These are phyloP conservation scores for Nakazawaea wyomingensis DNA, from an alignment of 805 yeast genomes.

Conservation along the genomic window DNA sequence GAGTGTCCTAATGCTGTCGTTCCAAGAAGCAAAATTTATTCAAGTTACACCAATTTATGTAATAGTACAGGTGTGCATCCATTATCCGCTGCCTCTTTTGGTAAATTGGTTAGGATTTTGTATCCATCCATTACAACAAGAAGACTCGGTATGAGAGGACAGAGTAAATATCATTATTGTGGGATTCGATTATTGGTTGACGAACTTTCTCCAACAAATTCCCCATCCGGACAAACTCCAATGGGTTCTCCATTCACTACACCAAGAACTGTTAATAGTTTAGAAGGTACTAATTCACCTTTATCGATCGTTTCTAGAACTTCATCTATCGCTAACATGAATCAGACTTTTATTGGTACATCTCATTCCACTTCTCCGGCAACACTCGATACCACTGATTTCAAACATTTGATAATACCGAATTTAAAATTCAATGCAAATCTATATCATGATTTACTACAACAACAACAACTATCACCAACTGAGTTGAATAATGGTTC, in stretches of 20 bases:
- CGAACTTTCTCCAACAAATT: slow-evolving; percentile 16
- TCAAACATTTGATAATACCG: slow-evolving; percentile 3
- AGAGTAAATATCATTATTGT: slow-evolving; percentile 81
- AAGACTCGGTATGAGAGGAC: slow-evolving; percentile 77
- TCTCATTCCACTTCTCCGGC: slow-evolving; percentile 8
- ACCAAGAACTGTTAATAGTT: slow-evolving; percentile 6
- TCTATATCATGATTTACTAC: slow-evolving; percentile 3
- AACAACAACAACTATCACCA: neutral
- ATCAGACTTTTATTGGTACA: slow-evolving; percentile 6
- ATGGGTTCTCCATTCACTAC: slow-evolving; percentile 8
- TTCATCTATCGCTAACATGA: slow-evolving; percentile 9
- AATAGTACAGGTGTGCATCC: slow-evolving; percentile 50
- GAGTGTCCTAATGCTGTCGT: slow-evolving; percentile 45
- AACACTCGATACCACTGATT: slow-evolving; percentile 2
- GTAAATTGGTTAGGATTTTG: slow-evolving; percentile 60
- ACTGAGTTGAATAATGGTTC: neutral
- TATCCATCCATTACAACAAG: slow-evolving; percentile 69
- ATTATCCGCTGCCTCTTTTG: slow-evolving; percentile 72
- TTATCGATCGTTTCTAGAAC: slow-evolving; percentile 11
- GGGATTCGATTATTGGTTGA: slow-evolving; percentile 52
- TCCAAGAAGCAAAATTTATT: slow-evolving; percentile 65
- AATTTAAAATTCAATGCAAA: slow-evolving; percentile 4
- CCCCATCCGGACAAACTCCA: slow-evolving; percentile 15
- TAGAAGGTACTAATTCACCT: slow-evolving; percentile 12
- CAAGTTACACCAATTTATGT: slow-evolving; percentile 56